Conservation (phyloP, 208 protist genomes). For the Crithidia brevicula region DNA sequence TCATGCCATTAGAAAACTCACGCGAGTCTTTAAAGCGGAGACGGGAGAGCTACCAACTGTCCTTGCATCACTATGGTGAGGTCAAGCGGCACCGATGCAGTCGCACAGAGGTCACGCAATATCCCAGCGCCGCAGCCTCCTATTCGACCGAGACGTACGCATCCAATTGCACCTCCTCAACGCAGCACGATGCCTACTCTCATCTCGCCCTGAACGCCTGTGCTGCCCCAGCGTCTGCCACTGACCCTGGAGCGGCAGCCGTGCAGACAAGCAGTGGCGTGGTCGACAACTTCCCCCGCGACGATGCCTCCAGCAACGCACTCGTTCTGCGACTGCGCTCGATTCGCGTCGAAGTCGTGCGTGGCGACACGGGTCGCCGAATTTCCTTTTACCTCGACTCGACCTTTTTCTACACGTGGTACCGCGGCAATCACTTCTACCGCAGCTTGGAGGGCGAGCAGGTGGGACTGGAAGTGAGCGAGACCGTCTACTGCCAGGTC, state of each 20-base stretch:
- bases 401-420: constrained; percentile 32
- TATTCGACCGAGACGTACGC: too few species aligned
- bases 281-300: too few species aligned
- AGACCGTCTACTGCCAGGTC: constrained; percentile 28
- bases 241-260: too few species aligned
- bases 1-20: not conserved
- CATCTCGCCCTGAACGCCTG: too few species aligned
- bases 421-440: constrained; percentile 22
- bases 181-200: too few species aligned
- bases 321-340: constrained; percentile 31
- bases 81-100: not conserved
- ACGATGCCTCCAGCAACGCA: too few species aligned
- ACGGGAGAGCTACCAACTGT: constrained; percentile 30
- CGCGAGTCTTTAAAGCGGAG: constrained; percentile 25
- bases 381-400: constrained; percentile 19
- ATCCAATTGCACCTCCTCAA: too few species aligned
- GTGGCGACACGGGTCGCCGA: constrained; percentile 33
- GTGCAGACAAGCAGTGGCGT: too few species aligned
- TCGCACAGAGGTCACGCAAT: not conserved
- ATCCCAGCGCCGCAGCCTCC: too few species aligned
- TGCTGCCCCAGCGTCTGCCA: too few species aligned
- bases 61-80: constrained; percentile 13
- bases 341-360: constrained; percentile 26
- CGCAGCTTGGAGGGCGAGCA: constrained; percentile 18
- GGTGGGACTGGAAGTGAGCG: constrained; percentile 29